phyloP scores from a whole-genome alignment of 768 basidiomycete genomes.

The Porpolomopsis calyptriformis region DNA sequence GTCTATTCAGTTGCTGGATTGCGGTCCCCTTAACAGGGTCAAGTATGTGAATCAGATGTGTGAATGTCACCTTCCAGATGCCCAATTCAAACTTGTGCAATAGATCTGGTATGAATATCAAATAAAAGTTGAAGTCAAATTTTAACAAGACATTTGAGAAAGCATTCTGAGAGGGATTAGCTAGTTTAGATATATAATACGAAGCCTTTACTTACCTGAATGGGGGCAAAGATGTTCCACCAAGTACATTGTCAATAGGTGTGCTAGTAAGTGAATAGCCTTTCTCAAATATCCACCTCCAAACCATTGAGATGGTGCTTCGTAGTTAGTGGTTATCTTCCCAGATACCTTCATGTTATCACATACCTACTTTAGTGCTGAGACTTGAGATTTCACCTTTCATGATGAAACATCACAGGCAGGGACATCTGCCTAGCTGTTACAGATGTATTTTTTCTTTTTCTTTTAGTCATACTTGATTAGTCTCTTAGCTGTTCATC shows the following conservation, averaged over 20 bases:
- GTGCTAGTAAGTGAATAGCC: neutral
- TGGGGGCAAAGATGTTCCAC: neutral
- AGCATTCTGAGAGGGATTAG: neutral
- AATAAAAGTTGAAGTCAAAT: neutral
- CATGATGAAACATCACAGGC: neutral
- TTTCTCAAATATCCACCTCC: neutral
- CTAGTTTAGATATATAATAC: neutral
- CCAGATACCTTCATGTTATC: neutral
- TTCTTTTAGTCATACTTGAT: no score
- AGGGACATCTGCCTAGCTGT: neutral
- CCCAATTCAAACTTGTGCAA: constrained; percentile 9
- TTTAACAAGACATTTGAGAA: neutral
- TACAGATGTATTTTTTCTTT: no score
- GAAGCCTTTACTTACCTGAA: neutral
- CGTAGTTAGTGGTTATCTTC: neutral
- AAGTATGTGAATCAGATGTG: constrained; percentile 23
- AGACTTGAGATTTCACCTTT: neutral
- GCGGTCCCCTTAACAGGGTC: constrained; percentile 3
- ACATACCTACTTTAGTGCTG: neutral
- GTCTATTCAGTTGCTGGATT: neutral
- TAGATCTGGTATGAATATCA: neutral
- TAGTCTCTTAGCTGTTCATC: no score
- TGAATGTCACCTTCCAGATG: constrained; percentile 25
- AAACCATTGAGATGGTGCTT: neutral
- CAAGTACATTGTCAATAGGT: neutral